Conservation (phyloP, 2,329 filamentous ascomycete genomes). For the Intubia oerlemansii region DNA sequence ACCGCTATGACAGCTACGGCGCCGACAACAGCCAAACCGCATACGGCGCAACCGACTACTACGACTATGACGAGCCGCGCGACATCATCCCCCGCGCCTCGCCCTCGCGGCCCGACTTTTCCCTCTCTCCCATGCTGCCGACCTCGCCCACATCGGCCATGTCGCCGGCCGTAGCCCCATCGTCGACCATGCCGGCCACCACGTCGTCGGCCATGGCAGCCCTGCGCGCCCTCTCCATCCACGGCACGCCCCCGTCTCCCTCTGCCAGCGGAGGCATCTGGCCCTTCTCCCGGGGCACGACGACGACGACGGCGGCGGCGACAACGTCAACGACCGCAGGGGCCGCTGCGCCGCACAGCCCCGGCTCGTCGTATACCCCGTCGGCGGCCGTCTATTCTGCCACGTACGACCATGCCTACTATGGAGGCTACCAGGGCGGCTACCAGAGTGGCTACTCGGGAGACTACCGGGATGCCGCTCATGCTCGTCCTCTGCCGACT, state of each 20-base stretch:
- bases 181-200: slow-evolving; percentile 18
- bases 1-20: no score
- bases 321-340: no score
- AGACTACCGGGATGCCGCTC: no score
- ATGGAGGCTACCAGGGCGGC: no score
- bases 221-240: slow-evolving; percentile 30
- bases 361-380: slow-evolving; percentile 24
- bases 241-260: slow-evolving; percentile 34
- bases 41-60: no score
- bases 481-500: slow-evolving; percentile 34
- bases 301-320: no score
- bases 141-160: slow-evolving; percentile 26
- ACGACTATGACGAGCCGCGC: slow-evolving; percentile 29
- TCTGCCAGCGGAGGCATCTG: slow-evolving; percentile 22
- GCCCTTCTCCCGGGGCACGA: slow-evolving; percentile 22
- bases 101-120: slow-evolving; percentile 37
- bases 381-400: slow-evolving; percentile 24
- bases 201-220: slow-evolving; percentile 31
- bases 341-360: no score
- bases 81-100: slow-evolving; percentile 44
- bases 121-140: no score
- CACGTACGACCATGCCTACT: slow-evolving; percentile 27
- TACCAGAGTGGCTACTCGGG: no score
- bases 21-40: no score
- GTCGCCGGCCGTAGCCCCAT: no score